A percentile compares a stretch with the other conserved stretches of the same genome.
phyloP scores from a whole-genome alignment of 2,329 filamentous ascomycete genomes.

The Calonectria hongkongensis region DNA sequence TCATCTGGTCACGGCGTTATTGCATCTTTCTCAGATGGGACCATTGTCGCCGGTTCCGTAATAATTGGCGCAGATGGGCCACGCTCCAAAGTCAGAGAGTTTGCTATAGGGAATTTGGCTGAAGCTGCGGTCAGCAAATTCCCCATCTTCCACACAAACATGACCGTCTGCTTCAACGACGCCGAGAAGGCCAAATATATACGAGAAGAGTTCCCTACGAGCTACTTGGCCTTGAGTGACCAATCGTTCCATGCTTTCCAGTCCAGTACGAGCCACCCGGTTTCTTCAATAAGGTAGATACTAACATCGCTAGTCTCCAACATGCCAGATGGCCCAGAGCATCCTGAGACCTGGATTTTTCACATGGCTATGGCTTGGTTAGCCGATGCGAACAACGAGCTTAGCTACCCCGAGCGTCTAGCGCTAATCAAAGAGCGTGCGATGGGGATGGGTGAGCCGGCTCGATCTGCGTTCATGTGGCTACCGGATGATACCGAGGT shows the following conservation, averaged over 20 bases:
- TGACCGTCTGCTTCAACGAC: constrained; percentile 50
- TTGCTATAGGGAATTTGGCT: constrained; percentile 44
- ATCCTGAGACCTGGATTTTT: constrained; percentile 51
- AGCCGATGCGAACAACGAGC: constrained; percentile 40
- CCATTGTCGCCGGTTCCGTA: constrained; percentile 37
- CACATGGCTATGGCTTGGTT: constrained; percentile 53
- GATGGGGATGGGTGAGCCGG: constrained; percentile 44
- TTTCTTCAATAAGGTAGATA: neutral
- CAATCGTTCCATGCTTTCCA: constrained; percentile 50
- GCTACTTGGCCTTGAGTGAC: constrained; percentile 49
- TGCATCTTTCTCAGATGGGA: constrained; percentile 44
- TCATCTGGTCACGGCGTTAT: constrained; percentile 43
- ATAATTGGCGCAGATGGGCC: constrained; percentile 49
- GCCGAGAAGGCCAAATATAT: constrained; percentile 48
- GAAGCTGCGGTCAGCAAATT: constrained; percentile 50
- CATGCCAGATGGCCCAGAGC: constrained; percentile 48
- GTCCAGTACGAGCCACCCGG: constrained; percentile 39
- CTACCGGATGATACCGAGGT: constrained; percentile 49
- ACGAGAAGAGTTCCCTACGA: constrained; percentile 46
- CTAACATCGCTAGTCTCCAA: constrained; percentile 43
- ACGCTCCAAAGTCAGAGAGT: constrained; percentile 47
- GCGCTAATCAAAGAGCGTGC: constrained; percentile 50
- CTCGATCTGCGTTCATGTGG: constrained; percentile 49
- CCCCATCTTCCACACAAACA: constrained; percentile 52
- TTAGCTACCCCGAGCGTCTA: constrained; percentile 47